These are phyloP conservation scores for Candida morakotiae DNA, from an alignment of 805 yeast genomes.

Conservation along the genomic window DNA sequence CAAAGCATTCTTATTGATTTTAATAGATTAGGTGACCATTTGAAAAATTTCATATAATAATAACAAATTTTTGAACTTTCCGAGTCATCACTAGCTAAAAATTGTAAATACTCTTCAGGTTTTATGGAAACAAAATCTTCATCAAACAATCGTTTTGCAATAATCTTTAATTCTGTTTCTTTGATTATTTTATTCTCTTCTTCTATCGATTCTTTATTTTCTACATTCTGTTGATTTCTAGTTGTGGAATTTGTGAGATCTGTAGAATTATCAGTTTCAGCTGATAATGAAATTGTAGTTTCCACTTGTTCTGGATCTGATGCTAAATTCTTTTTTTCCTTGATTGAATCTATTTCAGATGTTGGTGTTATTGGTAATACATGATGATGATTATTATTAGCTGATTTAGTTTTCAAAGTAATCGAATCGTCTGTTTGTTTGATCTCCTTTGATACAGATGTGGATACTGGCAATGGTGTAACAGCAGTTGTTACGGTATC, in stretches of 20 bases:
- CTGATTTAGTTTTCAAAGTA: too few relatives aligned
- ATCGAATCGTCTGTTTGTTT: too few relatives aligned
- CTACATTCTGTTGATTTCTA: background rate
- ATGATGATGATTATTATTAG: too few relatives aligned
- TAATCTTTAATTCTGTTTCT: conserved; percentile 22
- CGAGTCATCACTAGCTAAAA: conserved; percentile 31
- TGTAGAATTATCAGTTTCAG: background rate
- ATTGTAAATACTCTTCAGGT: conserved; percentile 43
- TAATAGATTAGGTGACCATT: conserved; percentile 50
- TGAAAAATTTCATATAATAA: conserved; percentile 44
- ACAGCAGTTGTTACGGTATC: too few relatives aligned
- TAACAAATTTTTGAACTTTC: conserved; percentile 40
- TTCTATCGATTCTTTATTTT: background rate
- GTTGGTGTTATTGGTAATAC: background rate
- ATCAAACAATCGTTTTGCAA: conserved; percentile 32
- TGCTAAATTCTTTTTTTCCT: background rate
- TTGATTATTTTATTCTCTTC: background rate
- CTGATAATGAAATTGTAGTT: background rate
- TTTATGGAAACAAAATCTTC: conserved; percentile 40
- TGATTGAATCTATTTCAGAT: background rate
- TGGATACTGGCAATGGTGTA: too few relatives aligned
- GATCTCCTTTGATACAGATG: too few relatives aligned
- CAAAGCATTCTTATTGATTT: conserved; percentile 59
- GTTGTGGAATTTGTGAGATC: too few relatives aligned
- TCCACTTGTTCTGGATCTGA: background rate